phyloP scores from a whole-genome alignment of 345 rosid species.

The Zanthoxylum bungeanum region DNA sequence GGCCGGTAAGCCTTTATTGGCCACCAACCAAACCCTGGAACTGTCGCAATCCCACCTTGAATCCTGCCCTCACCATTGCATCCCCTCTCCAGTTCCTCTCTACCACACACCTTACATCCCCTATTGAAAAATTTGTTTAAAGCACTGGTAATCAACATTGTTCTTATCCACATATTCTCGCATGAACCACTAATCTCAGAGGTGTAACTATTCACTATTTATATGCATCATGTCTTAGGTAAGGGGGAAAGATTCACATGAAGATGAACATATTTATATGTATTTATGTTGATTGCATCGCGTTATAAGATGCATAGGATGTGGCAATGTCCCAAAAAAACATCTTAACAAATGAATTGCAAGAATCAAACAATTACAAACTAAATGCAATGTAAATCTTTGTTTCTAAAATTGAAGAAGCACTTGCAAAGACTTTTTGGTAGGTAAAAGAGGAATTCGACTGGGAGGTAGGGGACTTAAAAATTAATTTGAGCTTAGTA shows the following conservation, averaged over 20 bases:
- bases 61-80: slow-evolving; percentile 94
- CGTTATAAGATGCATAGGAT: not conserved
- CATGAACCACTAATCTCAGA: not conserved
- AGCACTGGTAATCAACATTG: not conserved
- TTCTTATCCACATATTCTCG: not conserved
- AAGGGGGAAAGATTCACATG: not conserved
- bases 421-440: too few species aligned
- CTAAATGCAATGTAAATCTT: not conserved
- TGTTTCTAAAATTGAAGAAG: not conserved
- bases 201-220: not conserved
- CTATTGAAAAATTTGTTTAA: slow-evolving; percentile 27
- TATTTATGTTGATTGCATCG: not conserved
- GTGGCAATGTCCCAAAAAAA: not conserved
- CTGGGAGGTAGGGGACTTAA: too few species aligned
- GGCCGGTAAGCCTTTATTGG: slow-evolving; percentile 96
- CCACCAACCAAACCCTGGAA: slow-evolving; percentile 99
- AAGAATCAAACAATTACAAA: not conserved
- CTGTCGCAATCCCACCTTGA: slow-evolving; percentile 95
- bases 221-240: not conserved
- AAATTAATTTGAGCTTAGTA: too few species aligned
- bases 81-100: slow-evolving; percentile 71
- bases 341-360: not conserved
- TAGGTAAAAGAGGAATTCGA: too few species aligned
- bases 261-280: not conserved
- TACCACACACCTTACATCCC: slow-evolving; percentile 83